Evolutionary conservation across 306 rosid species (phyloP).

Genomic region (Carpinus viminea): DNA sequence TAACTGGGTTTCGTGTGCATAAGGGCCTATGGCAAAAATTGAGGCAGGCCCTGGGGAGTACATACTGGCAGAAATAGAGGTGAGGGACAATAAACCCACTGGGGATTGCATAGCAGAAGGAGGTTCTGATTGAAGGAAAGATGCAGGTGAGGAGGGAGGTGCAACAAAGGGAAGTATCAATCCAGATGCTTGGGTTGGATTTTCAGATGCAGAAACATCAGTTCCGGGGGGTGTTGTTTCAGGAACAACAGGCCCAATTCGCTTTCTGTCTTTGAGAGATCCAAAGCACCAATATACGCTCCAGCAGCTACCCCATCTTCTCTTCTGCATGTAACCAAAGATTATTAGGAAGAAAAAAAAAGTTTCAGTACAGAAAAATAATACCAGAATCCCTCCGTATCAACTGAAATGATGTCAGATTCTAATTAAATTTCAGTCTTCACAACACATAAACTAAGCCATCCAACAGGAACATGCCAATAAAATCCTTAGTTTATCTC

Average conservation of each 20-base stretch:
- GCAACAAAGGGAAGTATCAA: slow-evolving; percentile 74
- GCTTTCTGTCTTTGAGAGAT: slow-evolving; percentile 52
- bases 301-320: slow-evolving; percentile 81
- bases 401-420: neutral
- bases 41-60: slow-evolving; percentile 95
- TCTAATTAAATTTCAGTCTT: neutral
- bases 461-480: neutral
- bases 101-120: slow-evolving; percentile 89
- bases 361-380: slow-evolving; percentile 20
- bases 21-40: slow-evolving; percentile 92
- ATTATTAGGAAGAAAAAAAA: neutral
- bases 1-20: slow-evolving; percentile 80
- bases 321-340: slow-evolving; percentile 61
- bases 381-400: slow-evolving; percentile 5
- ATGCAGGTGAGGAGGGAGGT: slow-evolving; percentile 96
- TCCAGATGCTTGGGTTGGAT: slow-evolving; percentile 43
- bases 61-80: slow-evolving; percentile 76
- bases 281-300: slow-evolving; percentile 79
- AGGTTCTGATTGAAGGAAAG: slow-evolving; percentile 91
- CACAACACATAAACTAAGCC: neutral
- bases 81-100: slow-evolving; percentile 43
- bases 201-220: slow-evolving; percentile 41
- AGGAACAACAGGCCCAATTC: slow-evolving; percentile 77
- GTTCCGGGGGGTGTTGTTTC: slow-evolving; percentile 47
- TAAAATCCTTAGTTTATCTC: slow-evolving; percentile 1